Evolutionary conservation across 352 stramenopile genomes (phyloP), one percentile per base, ranked within the genome.

Genomic region (Phytophthora citrophthora): DNA sequence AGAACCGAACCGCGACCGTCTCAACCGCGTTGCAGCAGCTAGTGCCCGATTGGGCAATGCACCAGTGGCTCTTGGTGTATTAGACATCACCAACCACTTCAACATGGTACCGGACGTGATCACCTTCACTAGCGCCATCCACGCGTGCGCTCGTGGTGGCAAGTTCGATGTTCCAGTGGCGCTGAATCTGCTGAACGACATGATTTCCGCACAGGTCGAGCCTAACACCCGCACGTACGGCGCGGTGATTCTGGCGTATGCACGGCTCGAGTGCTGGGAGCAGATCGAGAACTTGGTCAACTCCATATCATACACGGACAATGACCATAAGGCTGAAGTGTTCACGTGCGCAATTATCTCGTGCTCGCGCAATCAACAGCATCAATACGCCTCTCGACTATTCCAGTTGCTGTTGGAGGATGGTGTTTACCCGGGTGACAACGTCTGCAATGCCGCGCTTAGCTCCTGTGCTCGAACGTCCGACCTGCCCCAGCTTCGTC

Each of bases 41-140:
- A 90, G 77, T 31, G 83, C 83, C 23, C 74, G 86, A 13, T 38
- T 91, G 51, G 83, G 83, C 43, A 92, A 94, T 63, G 70, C 77
- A 15, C 58, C 70, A 12, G 78, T 94, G 39, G 86, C 86, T 36
- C 55, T 90, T n/a, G 83, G 81, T 16, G 72, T 92, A 15, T 68
- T 94, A 34, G 75, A 90, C 47, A 91, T 94, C 51, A 71, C 72
- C 26, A 82, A 82, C 39, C 76, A 94, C 59, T 89, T 91, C 40
- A 50, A 76, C n/a, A 58, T 92, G 49, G 44, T 68, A 32, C 81
- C 79, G 1, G 83, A 93, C 63, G 81, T 91, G 8, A 64, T 91
- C 27, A 91, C 81, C 27, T 95, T 89, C 74, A 93, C 83, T 23
- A 90, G 82, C 54, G 82, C 81, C 26, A 95, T 95, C 57, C 80